These are phyloP conservation scores for Didymella pinodella DNA, from an alignment of 2,329 filamentous ascomycete species.

Conservation along the genomic window DNA sequence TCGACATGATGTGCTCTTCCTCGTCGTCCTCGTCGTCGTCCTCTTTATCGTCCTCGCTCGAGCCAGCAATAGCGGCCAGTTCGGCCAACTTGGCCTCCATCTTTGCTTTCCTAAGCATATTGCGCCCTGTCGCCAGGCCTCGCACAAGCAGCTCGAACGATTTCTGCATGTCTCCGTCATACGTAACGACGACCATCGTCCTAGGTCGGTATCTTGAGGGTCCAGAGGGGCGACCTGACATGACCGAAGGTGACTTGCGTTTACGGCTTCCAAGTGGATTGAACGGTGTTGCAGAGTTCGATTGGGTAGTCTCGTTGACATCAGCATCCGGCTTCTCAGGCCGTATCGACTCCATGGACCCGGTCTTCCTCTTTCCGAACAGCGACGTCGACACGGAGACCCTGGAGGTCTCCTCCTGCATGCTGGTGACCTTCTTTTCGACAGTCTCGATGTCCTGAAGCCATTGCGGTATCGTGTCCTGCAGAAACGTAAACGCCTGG, in stretches of 20 bases:
- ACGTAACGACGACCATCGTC: constrained; percentile 86
- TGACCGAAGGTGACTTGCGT: constrained; percentile 54
- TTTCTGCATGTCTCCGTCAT: constrained; percentile 85
- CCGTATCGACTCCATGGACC: constrained; percentile 51
- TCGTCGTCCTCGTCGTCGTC: constrained; percentile 34
- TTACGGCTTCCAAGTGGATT: constrained; percentile 44
- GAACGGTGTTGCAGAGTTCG: constrained; percentile 24
- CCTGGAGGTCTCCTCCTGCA: constrained; percentile 46
- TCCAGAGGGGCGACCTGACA: constrained; percentile 51
- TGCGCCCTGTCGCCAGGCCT: constrained; percentile 79
- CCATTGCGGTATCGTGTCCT: constrained; percentile 52
- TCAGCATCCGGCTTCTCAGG: constrained; percentile 34
- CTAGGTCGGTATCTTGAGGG: constrained; percentile 71
- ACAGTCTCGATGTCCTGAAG: constrained; percentile 43
- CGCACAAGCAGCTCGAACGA: constrained; percentile 84
- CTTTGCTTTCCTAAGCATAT: constrained; percentile 85
- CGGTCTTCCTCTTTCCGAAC: constrained; percentile 42
- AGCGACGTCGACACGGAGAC: constrained; percentile 39
- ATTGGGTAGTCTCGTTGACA: constrained; percentile 29
- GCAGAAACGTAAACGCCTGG: constrained; percentile 49
- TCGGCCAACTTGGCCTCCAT: constrained; percentile 76
- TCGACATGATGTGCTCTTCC: constrained; percentile 40
- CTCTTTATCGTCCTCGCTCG: constrained; percentile 36
- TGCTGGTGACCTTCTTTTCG: constrained; percentile 43
- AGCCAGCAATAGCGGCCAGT: constrained; percentile 49